Percentiles rank a stretch among this genome's conserved stretches.
Conservation (phyloP, 352 stramenopile species). For the Pythium scleroteichum region DNA sequence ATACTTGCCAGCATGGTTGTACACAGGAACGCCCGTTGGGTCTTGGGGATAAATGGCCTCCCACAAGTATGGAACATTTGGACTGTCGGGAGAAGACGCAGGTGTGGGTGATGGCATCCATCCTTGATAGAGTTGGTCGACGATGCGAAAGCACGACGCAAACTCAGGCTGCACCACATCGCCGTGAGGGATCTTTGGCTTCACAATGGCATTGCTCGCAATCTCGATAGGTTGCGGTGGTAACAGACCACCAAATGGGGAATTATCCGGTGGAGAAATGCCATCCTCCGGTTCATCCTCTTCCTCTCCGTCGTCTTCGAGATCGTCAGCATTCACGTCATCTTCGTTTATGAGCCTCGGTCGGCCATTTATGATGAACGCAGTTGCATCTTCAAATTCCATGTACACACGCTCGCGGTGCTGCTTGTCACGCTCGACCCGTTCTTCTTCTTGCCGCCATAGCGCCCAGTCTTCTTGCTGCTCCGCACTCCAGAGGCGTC, state of each 20-base stretch:
- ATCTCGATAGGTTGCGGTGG: slow-evolving; percentile 58
- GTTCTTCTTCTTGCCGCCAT: slow-evolving; percentile 57
- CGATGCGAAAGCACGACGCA: slow-evolving; percentile 67
- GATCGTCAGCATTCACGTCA: slow-evolving; percentile 60
- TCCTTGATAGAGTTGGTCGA: slow-evolving; percentile 53
- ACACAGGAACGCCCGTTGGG: slow-evolving; percentile 38
- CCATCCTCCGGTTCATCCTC: slow-evolving; percentile 28
- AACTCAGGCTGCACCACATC: slow-evolving; percentile 65
- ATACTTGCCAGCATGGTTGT: slow-evolving; percentile 79
- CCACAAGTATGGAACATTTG: slow-evolving; percentile 54
- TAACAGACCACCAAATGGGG: slow-evolving; percentile 50
- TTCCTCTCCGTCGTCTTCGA: slow-evolving; percentile 72
- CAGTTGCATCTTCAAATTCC: slow-evolving; percentile 74
- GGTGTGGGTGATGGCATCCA: slow-evolving; percentile 1
- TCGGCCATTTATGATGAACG: slow-evolving; percentile 72
- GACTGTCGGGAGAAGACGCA: not conserved
- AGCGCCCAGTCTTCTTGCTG: slow-evolving; percentile 45
- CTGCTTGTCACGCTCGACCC: slow-evolving; percentile 53
- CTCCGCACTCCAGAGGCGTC: slow-evolving; percentile 63
- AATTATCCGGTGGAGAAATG: slow-evolving; percentile 36
- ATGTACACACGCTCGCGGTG: slow-evolving; percentile 55
- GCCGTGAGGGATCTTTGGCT: slow-evolving; percentile 58
- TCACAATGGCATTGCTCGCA: slow-evolving; percentile 48
- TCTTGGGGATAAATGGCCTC: slow-evolving; percentile 77
- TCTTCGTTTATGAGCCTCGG: slow-evolving; percentile 54